These are phyloP conservation scores for Aschersonia sp. DNA, from an alignment of 2,329 filamentous ascomycete species.

Conservation along the genomic window DNA sequence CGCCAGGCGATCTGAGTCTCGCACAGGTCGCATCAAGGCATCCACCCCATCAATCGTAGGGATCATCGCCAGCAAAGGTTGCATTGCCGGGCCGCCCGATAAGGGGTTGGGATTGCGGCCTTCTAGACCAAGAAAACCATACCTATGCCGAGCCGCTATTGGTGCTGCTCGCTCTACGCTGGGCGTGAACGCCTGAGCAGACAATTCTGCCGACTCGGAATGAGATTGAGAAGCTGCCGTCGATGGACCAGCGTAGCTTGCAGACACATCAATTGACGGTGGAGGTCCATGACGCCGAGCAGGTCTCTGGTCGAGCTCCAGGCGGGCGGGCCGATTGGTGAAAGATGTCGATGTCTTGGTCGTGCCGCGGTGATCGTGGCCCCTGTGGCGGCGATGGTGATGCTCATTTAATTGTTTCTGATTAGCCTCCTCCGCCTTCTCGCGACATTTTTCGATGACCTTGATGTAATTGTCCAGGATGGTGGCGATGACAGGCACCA, in stretches of 20 bases:
- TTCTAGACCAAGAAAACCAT: conserved; percentile 37
- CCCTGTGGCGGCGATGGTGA: conserved; percentile 31
- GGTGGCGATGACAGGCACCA: conserved; percentile 96
- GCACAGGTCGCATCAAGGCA: conserved; percentile 65
- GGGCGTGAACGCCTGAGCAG: conserved; percentile 4
- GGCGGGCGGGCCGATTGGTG: conserved; percentile 34
- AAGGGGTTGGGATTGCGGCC: conserved; percentile 32
- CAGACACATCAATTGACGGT: conserved; percentile 46
- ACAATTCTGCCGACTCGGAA: conserved; percentile 10
- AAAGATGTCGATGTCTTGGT: conserved; percentile 36
- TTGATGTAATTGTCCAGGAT: conserved; percentile 98
- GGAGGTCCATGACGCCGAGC: conserved; percentile 70
- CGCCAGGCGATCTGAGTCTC: conserved; percentile 68
- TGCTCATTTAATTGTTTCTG: conserved; percentile 47
- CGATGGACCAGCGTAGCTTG: conserved; percentile 24
- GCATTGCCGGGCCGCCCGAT: conserved; percentile 31
- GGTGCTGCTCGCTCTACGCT: conserved; percentile 7
- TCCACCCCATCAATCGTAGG: conserved; percentile 56
- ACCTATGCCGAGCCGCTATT: conserved; percentile 28
- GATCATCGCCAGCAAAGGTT: conserved; percentile 53
- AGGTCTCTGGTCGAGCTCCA: conserved; percentile 44
- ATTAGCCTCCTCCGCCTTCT: conserved; percentile 73
- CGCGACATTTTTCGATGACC: conserved; percentile 80
- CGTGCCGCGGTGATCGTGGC: conserved; percentile 31
- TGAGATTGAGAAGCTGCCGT: conserved; percentile 12